Percentiles rank a stretch among this genome's conserved stretches.
These are phyloP conservation scores for Coemansia sp. DNA, from an alignment of 192 early-diverging fungal genomes.

Conservation along the genomic window DNA sequence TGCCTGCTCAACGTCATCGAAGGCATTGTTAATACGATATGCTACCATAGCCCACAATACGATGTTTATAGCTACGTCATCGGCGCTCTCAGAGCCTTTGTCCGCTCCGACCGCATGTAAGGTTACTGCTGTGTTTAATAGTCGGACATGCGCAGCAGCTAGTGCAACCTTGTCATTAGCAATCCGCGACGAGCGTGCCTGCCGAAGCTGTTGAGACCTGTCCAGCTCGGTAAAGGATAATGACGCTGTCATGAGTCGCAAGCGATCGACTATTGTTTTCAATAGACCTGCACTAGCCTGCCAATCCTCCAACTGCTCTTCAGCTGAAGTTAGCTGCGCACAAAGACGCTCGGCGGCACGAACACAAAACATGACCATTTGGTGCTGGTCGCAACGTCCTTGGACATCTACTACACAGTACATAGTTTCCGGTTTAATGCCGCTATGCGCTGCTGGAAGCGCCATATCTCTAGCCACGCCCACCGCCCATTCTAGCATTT, in stretches of 20 bases:
- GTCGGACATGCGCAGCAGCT: not conserved
- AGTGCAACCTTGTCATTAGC: slow-evolving; percentile 3
- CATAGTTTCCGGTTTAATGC: not conserved
- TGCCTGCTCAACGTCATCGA: slow-evolving; percentile 1
- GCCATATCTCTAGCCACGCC: slow-evolving; percentile 5
- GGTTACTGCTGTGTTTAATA: not conserved
- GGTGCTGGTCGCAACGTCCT: slow-evolving; percentile 12
- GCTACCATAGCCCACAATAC: slow-evolving; percentile 11
- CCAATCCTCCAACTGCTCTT: not conserved
- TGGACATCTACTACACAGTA: slow-evolving; percentile 4
- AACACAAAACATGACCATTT: slow-evolving; percentile 12
- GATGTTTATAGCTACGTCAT: not conserved
- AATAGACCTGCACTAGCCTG: not conserved
- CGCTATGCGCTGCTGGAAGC: not conserved
- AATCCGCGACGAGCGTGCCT: slow-evolving; percentile 3
- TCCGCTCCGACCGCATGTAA: not conserved
- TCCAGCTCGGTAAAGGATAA: slow-evolving; percentile 3
- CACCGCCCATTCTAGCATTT: slow-evolving; percentile 23
- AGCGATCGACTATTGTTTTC: not conserved
- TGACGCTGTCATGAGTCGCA: slow-evolving; percentile 17
- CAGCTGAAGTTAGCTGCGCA: not conserved
- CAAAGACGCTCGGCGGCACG: slow-evolving; percentile 6
- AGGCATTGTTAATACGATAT: not conserved
- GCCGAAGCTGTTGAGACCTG: not conserved
- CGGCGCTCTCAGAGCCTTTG: not conserved